These are phyloP conservation scores for Globisporangium apiculatum DNA, from an alignment of 352 stramenopile genomes.

Conservation along the genomic window DNA sequence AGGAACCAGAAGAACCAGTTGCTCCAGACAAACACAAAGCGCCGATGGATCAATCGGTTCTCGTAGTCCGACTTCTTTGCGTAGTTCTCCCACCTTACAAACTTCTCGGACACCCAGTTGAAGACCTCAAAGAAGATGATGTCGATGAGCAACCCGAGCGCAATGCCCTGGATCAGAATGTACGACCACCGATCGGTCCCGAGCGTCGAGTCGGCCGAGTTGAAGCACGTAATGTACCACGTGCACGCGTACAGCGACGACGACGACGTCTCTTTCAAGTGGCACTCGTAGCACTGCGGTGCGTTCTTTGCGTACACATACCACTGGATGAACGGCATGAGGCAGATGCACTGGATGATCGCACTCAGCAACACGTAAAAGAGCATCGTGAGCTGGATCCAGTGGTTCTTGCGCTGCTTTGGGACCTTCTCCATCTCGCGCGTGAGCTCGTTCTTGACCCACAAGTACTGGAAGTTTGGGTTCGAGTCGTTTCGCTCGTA, in stretches of 20 bases:
- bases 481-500: slow-evolving; percentile 87
- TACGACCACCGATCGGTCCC: slow-evolving; percentile 87
- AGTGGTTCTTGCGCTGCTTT: slow-evolving; percentile 77
- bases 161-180: slow-evolving; percentile 80
- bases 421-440: slow-evolving; percentile 87
- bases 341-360: slow-evolving; percentile 71
- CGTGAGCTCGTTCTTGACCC: slow-evolving; percentile 81
- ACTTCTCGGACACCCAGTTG: slow-evolving; percentile 84
- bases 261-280: slow-evolving; percentile 16
- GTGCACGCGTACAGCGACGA: slow-evolving; percentile 43
- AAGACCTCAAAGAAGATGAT: slow-evolving; percentile 88
- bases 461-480: slow-evolving; percentile 79
- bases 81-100: slow-evolving; percentile 85
- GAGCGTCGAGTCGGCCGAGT: slow-evolving; percentile 54
- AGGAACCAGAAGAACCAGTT: slow-evolving; percentile 92
- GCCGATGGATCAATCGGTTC: slow-evolving; percentile 79
- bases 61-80: slow-evolving; percentile 83
- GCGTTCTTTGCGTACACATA: slow-evolving; percentile 87
- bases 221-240: slow-evolving; percentile 83
- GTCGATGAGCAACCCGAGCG: slow-evolving; percentile 80
- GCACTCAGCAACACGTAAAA: slow-evolving; percentile 73
- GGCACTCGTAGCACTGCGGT: slow-evolving; percentile 56
- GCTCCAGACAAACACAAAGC: slow-evolving; percentile 88
- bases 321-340: slow-evolving; percentile 87
- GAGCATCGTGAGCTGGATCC: slow-evolving; percentile 84